A percentile compares a stretch with the other conserved stretches of the same genome.
Evolutionary conservation across 768 basidiomycete species (phyloP).

Genomic region (Agaricus subrufescens): DNA sequence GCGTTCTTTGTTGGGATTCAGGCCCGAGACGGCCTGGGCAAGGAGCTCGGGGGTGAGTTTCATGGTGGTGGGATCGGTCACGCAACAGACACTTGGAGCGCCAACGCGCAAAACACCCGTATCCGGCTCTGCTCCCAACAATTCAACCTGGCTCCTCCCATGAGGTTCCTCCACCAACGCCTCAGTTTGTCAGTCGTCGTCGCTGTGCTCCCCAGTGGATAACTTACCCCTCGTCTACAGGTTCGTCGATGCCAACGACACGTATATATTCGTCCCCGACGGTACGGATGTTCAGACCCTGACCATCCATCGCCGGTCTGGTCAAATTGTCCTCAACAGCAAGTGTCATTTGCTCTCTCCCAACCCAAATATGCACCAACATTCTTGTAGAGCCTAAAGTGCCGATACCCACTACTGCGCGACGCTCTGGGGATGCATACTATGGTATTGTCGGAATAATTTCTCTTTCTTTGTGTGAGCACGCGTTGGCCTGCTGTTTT

Average conservation of each 20-base stretch:
- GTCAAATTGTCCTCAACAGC: conserved; percentile 71
- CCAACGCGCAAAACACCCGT: conserved; percentile 29
- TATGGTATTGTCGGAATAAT: conserved; percentile 77
- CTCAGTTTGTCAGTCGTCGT: conserved; percentile 53
- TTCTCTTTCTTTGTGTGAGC: conserved; percentile 70
- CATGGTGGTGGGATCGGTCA: conserved; percentile 40
- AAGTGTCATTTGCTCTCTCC: conserved; percentile 17
- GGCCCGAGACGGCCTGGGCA: conserved; percentile 69
- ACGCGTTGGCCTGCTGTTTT: conserved; percentile 2
- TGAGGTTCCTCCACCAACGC: conserved; percentile 70
- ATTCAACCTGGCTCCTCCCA: conserved; percentile 27
- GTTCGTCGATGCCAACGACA: conserved; percentile 65
- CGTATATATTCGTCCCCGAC: conserved; percentile 75
- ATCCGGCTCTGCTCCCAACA: conserved; percentile 21
- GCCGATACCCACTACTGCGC: conserved; percentile 47
- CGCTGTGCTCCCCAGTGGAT: conserved; percentile 9
- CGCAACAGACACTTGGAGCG: conserved; percentile 17
- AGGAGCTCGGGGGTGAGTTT: conserved; percentile 95
- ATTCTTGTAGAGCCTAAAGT: conserved; percentile 44
- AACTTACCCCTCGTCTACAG: conserved; percentile 29
- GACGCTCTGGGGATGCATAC: conserved; percentile 58
- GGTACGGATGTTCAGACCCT: conserved; percentile 58
- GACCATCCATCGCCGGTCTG: conserved; percentile 69
- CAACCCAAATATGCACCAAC: conserved; percentile 4
- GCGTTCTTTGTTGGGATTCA: conserved; percentile 84